Evolutionary conservation across 1,284 basidiomycete species (phyloP).

Genomic region (Uromyces viciae-fabae): DNA sequence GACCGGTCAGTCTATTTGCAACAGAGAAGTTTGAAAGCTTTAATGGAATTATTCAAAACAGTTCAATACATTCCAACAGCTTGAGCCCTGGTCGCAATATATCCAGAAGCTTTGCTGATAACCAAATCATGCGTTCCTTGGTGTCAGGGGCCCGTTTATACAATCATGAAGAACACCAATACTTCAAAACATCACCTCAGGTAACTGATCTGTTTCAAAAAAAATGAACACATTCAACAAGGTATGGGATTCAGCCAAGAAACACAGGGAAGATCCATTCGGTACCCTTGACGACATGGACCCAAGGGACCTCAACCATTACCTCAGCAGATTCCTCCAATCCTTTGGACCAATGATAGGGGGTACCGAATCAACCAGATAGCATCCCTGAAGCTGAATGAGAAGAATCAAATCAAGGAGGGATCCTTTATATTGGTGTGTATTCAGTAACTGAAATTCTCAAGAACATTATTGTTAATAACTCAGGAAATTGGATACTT

Average conservation of each 20-base stretch:
- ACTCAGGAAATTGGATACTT: not conserved
- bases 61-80: conserved; percentile 6
- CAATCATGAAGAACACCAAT: not conserved
- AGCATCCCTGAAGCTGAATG: not conserved
- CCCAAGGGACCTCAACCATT: not conserved
- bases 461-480: not conserved
- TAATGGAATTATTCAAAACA: not conserved
- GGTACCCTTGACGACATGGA: not conserved
- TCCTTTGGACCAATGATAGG: not conserved
- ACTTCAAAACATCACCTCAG: not conserved
- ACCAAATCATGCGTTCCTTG: not conserved
- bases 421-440: not conserved
- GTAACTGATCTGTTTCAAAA: not conserved
- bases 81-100: not conserved
- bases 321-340: not conserved
- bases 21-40: conserved; percentile 16
- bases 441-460: not conserved
- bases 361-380: not conserved
- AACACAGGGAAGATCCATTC: not conserved
- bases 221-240: not conserved
- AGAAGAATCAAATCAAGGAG: not conserved
- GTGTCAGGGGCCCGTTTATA: not conserved
- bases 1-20: not conserved
- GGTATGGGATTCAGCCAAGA: not conserved
- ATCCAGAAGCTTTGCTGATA: not conserved